Percentiles rank a stretch among this genome's conserved stretches.
These are phyloP conservation scores for Dendrocalamus latiflorus DNA, from an alignment of 202 grass and related monocot species.

Conservation along the genomic window DNA sequence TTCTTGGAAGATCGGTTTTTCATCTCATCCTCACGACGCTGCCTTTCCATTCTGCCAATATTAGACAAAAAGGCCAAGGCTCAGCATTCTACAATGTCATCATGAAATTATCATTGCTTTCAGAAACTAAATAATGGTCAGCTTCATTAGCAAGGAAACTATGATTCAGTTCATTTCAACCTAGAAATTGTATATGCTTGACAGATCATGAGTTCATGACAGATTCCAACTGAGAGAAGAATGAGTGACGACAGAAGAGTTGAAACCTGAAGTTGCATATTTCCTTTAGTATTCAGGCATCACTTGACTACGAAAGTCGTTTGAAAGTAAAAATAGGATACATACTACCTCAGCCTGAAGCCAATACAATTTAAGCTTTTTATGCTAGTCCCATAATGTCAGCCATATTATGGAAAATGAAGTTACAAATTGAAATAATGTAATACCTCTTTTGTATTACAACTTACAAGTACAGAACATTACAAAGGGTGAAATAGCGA, in stretches of 20 bases:
- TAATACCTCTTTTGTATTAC: background rate
- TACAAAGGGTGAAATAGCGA: background rate
- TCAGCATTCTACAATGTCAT: constrained; percentile 14
- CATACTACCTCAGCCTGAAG: background rate
- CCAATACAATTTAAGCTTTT: background rate
- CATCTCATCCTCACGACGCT: constrained; percentile 83
- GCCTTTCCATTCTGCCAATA: no score
- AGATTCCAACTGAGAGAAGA: background rate
- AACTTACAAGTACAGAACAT: constrained; percentile 9
- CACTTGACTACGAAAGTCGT: background rate
- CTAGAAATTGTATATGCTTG: background rate
- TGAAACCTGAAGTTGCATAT: background rate
- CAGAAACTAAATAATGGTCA: background rate
- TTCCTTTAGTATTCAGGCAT: background rate
- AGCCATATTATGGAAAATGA: background rate
- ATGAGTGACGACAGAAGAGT: background rate
- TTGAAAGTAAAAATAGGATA: background rate
- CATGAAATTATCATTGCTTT: background rate
- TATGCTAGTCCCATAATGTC: background rate
- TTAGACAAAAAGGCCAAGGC: constrained; percentile 28
- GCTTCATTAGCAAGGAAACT: constrained; percentile 12
- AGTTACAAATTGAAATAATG: background rate
- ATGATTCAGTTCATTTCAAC: background rate
- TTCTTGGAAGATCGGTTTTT: constrained; percentile 87
- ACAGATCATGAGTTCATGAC: background rate